Evolutionary conservation across 345 rosid genomes (phyloP), one percentile per base, ranked within the genome.

Genomic region (Noccaea caerulescens): DNA sequence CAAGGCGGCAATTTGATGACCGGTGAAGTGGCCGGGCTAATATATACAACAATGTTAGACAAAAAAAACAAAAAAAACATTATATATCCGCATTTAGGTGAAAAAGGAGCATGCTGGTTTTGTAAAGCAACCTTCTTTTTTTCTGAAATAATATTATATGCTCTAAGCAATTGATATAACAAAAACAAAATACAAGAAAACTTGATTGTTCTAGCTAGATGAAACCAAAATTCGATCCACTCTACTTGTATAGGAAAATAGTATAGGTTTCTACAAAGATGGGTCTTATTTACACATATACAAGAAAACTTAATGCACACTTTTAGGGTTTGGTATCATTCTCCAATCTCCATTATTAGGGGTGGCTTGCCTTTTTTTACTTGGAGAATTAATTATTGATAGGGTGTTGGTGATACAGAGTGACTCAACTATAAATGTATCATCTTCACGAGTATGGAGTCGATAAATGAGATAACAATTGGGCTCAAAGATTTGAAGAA

Each of bases 291-390:
- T 27, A 27, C 30, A 27, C 30, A 3, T 1, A 27, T 27, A 27
- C 30, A 27, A 27, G 30, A 27, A 27, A 27, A 27, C 30, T 27
- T 27, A 36, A 0, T 51, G 12, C 16, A 65, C 69, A 47, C 36
- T 36, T 30, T 39, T 39, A 51, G 60, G 38, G 54, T 67, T 67
- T 67, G 72, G 63, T 54, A 39, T 42, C 12, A 32, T 27, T 51
- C 39, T 39, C 10, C 12, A 32, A 13, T 51, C 39, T 39, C 10
- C 2, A 10, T 16, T 10, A 18, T 14, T 30, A 10, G 52, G 56
- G 13, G 30, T 27, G n/a, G 14, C 13, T 11, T 42, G 7, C 6
- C 2, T 12, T 4, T 41, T 39, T 42, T 12, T 42, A 10, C 13
- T 5, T 39, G 47, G n/a, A 30, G 0, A 62, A 44, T 46, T 33